Percentiles rank a stretch among this genome's conserved stretches.
Conservation (phyloP, 345 rosid genomes). For the Populus deltoides region DNA sequence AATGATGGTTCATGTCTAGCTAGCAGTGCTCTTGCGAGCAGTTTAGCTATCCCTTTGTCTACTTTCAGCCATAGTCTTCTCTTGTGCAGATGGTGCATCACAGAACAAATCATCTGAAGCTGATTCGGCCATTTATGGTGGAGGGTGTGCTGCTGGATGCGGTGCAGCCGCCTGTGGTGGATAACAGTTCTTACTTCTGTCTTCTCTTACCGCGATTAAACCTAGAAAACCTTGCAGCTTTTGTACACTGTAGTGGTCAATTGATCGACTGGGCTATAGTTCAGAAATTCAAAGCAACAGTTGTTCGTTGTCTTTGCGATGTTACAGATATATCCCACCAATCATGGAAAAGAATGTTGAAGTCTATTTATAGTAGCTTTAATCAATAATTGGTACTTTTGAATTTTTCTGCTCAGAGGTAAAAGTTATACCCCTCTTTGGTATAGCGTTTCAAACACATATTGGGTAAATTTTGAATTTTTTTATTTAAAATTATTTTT, state of each 20-base stretch:
- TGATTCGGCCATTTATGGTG: constrained; percentile 29
- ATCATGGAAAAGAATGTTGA: neutral
- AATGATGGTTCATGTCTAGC: constrained; percentile 6
- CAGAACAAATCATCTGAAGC: constrained; percentile 22
- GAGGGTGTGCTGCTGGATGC: constrained; percentile 46
- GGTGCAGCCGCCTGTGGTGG: constrained; percentile 48
- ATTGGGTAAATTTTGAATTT: too few species aligned
- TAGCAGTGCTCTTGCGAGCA: constrained; percentile 26
- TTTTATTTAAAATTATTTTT: too few species aligned
- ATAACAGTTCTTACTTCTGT: neutral
- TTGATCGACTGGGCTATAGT: too few species aligned
- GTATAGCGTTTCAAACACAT: too few species aligned
- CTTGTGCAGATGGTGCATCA: constrained; percentile 53
- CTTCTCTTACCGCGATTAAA: too few species aligned
- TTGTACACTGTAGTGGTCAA: neutral
- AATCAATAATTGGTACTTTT: neutral
- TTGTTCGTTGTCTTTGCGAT: neutral
- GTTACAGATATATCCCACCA: neutral
- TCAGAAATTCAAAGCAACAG: neutral
- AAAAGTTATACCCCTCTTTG: too few species aligned
- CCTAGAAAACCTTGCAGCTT: neutral
- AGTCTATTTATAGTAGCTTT: neutral
- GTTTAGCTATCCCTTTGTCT: constrained; percentile 42
- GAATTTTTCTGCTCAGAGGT: neutral
- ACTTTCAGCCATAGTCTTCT: constrained; percentile 47